Conservation (phyloP, 768 basidiomycete genomes). For the Xanthoconium stramineum region DNA sequence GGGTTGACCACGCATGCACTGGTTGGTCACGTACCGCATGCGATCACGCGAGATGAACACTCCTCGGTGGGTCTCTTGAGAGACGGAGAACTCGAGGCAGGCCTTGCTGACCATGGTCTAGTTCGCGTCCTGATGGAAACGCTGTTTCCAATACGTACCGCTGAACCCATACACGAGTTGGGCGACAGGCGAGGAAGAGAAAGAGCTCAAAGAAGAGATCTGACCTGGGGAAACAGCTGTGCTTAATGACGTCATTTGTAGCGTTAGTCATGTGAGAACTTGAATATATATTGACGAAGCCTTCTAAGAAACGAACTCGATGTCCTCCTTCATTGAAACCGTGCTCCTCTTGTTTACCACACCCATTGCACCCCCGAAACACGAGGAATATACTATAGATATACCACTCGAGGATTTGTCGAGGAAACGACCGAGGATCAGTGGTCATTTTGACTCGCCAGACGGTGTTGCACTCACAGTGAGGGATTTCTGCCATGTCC, state of each 20-base stretch:
- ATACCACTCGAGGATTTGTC: constrained; percentile 22
- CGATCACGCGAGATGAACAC: not conserved
- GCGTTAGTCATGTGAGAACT: constrained; percentile 14
- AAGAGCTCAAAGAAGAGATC: not conserved
- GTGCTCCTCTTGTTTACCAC: constrained; percentile 21
- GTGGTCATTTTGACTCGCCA: not conserved
- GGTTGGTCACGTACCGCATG: not conserved
- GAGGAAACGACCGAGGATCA: not conserved
- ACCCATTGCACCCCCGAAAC: constrained; percentile 15
- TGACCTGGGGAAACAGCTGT: not conserved
- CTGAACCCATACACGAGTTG: not conserved
- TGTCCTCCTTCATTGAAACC: constrained; percentile 16
- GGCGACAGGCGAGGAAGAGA: not conserved
- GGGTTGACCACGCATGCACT: not conserved
- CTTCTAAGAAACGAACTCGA: not conserved
- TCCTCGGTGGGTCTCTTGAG: not conserved
- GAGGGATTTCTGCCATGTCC: constrained; percentile 1
- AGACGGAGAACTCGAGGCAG: not conserved
- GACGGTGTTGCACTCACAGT: constrained; percentile 12
- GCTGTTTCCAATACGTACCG: not conserved
- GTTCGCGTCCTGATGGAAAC: not conserved
- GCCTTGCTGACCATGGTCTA: not conserved
- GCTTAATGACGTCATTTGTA: constrained; percentile 8
- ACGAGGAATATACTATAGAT: not conserved
- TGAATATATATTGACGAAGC: not conserved